Percentiles rank a stretch among this genome's conserved stretches.
phyloP scores from a whole-genome alignment of 1,284 basidiomycete species.

The Malassezia arunalokei region DNA sequence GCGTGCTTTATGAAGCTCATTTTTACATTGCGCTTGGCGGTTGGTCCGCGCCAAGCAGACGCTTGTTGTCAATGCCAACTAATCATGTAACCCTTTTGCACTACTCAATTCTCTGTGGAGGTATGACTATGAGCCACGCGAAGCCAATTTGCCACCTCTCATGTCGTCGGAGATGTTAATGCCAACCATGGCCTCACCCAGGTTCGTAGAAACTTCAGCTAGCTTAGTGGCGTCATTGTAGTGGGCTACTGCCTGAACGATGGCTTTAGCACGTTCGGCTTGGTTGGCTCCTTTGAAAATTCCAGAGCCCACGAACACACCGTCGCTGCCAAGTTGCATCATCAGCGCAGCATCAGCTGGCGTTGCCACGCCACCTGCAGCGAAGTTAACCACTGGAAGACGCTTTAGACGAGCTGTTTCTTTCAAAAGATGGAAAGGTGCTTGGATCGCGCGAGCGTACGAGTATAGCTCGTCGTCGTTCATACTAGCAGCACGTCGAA shows the following conservation, averaged over 20 bases:
- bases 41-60: too few relatives aligned
- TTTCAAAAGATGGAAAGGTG: conserved; percentile 94
- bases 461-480: conserved; percentile 96
- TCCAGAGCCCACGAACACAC: conserved; percentile 53
- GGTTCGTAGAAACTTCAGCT: conserved; percentile 66
- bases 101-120: too few relatives aligned
- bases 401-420: conserved; percentile 86
- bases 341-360: conserved; percentile 95
- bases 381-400: conserved; percentile 66
- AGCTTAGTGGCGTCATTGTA: conserved; percentile 50
- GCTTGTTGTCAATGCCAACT: too few relatives aligned
- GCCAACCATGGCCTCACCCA: conserved; percentile 86
- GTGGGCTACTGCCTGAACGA: conserved; percentile 94
- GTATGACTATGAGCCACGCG: conserved; percentile 35
- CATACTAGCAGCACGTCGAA: conserved; percentile 60
- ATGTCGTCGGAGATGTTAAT: conserved; percentile 56
- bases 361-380: conserved; percentile 85
- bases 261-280: conserved; percentile 84
- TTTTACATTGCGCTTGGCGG: too few relatives aligned
- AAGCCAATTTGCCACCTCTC: conserved; percentile 35
- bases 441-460: conserved; percentile 75
- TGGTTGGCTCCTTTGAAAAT: conserved; percentile 65
- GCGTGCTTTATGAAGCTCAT: too few relatives aligned
- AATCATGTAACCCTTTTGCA: too few relatives aligned
- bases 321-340: conserved; percentile 98